A percentile compares a stretch with the other conserved stretches of the same genome.
Evolutionary conservation across 2,329 filamentous ascomycete genomes (phyloP).

Genomic region (Clarireedia monteithiana): DNA sequence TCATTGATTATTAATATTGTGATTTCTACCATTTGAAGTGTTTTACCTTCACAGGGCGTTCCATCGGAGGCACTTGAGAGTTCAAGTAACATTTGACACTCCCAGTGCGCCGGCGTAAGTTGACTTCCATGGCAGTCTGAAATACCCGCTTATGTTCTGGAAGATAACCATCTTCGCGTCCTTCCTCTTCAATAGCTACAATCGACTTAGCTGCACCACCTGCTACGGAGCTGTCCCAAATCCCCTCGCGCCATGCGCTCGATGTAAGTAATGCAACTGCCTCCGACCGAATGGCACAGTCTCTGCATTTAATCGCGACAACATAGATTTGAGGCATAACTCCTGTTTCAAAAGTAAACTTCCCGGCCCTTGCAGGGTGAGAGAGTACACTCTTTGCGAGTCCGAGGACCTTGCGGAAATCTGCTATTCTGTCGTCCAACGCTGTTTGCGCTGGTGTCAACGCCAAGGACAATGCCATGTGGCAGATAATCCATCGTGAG

Average conservation of each 20-base stretch:
- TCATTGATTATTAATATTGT: neutral
- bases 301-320: slow-evolving; percentile 1
- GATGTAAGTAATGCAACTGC: neutral
- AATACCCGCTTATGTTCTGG: neutral
- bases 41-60: neutral
- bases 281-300: neutral
- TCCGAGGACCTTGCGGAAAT: neutral
- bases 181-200: slow-evolving; percentile 1
- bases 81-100: neutral
- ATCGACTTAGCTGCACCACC: neutral
- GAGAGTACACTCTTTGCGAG: neutral
- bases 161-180: neutral
- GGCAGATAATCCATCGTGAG: neutral
- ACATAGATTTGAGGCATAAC: neutral
- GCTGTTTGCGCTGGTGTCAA: neutral
- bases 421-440: neutral
- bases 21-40: neutral
- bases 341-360: neutral
- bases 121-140: neutral
- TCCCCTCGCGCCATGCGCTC: neutral
- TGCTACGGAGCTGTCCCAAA: neutral
- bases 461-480: neutral
- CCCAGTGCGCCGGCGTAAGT: neutral
- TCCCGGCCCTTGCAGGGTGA: neutral
- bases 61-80: neutral